Evolutionary conservation across 2,329 filamentous ascomycete species (phyloP), one percentile per base, ranked within the genome.

Genomic region (Eutypella sp.): DNA sequence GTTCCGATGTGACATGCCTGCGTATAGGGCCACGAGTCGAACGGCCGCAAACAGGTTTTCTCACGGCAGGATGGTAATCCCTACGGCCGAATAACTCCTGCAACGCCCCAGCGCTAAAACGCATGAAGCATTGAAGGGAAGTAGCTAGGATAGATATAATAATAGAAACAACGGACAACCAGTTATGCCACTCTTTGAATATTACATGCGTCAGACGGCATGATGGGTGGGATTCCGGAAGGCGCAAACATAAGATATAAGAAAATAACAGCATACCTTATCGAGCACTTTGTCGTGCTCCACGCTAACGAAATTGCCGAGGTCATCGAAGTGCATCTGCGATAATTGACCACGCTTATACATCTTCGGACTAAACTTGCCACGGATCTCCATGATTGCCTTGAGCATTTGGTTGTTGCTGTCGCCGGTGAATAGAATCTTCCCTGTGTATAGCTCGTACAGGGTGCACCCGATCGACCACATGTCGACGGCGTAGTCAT

Each of bases 401-500:
- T 89, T 87, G 49, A 99, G 80, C 93, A 99, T 99, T 70, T 96
- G 90, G 63, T 99, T 99, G 73, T 99, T 99, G 70, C 89, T 93
- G 53, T 88, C 82, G 48, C 93, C 93, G 1, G 89, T 90, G 65
- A 99, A 99, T 25, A 99, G 75, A 47, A 99, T 97, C 66, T 96
- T 96, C 60, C 93, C 93, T 0, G 93, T 97, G 71, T 95, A 97
- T 34, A 99, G 75, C 69, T 99, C 93, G 66, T 95, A 99, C 24
- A 97, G 75, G 0, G 93, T 99, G 69, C 93, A 99, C 31, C 93
- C 95, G 54, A 97, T 89, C 7, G 92, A 95, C 93, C 93, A 99
- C 75, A 96, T 88, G 66, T 99, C 93, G 54, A 97, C 89, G 7
- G 87, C 85, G 63, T 92, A 95, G 63, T 96, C 90, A 65, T 95